These are phyloP conservation scores for Botrytis fabae DNA, from an alignment of 2,329 filamentous ascomycete genomes.

Conservation along the genomic window DNA sequence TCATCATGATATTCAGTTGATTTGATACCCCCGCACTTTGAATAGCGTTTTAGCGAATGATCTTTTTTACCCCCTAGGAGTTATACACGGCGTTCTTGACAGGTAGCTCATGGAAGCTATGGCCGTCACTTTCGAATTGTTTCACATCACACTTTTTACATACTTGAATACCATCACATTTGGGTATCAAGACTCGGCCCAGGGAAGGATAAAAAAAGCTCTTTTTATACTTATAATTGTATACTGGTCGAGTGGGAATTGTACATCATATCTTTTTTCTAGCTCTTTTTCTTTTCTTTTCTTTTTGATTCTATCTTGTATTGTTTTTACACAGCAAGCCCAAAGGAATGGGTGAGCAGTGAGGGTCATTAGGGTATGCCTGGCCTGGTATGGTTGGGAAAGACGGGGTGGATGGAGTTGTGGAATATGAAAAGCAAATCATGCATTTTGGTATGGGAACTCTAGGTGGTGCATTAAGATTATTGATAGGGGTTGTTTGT, in stretches of 20 bases:
- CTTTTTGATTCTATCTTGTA: conserved; percentile 17
- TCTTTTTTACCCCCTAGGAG: conserved; percentile 26
- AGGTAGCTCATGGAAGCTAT: conserved; percentile 1
- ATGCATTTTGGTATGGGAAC: conserved; percentile 14
- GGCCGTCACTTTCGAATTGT: conserved; percentile 6
- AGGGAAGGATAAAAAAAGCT: conserved; percentile 13
- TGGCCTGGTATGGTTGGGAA: conserved; percentile 4
- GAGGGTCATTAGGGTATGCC: background rate
- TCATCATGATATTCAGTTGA: conserved; percentile 33
- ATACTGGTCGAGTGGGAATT: conserved; percentile 22
- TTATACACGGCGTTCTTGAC: conserved; percentile 16
- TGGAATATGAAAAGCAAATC: background rate
- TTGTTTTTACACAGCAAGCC: background rate
- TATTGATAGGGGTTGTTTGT: background rate
- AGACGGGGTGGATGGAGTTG: conserved; percentile 10
- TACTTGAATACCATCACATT: conserved; percentile 18
- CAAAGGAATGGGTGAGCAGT: background rate
- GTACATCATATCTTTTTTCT: conserved; percentile 24
- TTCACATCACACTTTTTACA: conserved; percentile 13
- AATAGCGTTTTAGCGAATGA: conserved; percentile 43
- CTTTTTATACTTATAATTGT: conserved; percentile 23
- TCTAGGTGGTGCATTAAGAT: background rate
- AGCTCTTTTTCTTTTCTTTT: background rate
- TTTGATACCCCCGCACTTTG: conserved; percentile 41
- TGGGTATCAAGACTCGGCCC: conserved; percentile 12